Evolutionary conservation across 2,329 filamentous ascomycete genomes (phyloP).

Genomic region (Phyllosticta capitalensis): DNA sequence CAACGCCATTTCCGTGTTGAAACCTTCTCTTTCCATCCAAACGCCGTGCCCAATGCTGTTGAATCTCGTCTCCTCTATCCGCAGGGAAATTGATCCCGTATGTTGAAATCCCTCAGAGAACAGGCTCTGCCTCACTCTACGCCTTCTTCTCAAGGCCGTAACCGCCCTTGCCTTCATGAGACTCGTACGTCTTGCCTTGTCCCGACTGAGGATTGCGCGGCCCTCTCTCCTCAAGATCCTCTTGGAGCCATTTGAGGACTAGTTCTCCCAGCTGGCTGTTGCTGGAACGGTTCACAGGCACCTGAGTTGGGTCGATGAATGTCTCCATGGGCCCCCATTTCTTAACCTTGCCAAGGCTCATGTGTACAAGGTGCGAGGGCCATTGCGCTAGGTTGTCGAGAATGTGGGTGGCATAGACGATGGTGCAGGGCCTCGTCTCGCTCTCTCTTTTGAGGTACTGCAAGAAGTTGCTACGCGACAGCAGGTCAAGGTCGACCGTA

Average conservation of each 20-base stretch:
- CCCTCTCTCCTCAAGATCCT: slow-evolving; percentile 69
- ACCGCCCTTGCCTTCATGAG: slow-evolving; percentile 50
- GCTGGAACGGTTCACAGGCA: slow-evolving; percentile 38
- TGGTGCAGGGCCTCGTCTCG: slow-evolving; percentile 69
- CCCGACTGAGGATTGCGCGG: slow-evolving; percentile 54
- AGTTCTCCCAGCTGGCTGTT: slow-evolving; percentile 82
- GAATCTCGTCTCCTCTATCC: not conserved
- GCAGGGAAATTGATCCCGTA: not conserved
- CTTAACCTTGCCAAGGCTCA: slow-evolving; percentile 81
- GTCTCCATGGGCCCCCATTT: slow-evolving; percentile 69
- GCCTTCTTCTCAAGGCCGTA: slow-evolving; percentile 39
- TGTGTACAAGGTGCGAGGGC: slow-evolving; percentile 93
- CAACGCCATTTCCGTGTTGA: not conserved
- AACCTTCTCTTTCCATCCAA: not conserved
- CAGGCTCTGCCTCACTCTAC: not conserved
- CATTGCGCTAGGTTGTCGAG: slow-evolving; percentile 88
- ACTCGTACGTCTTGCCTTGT: slow-evolving; percentile 57
- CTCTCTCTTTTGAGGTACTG: slow-evolving; percentile 82
- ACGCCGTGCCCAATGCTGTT: not conserved
- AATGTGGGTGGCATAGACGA: slow-evolving; percentile 97
- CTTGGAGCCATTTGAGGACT: slow-evolving; percentile 76
- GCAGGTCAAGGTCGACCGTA: slow-evolving; percentile 88
- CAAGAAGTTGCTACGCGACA: slow-evolving; percentile 77
- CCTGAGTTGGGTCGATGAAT: slow-evolving; percentile 51
- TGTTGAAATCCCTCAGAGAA: not conserved